Conservation (phyloP, 805 yeast species). For the Pichia cephalocereana region DNA sequence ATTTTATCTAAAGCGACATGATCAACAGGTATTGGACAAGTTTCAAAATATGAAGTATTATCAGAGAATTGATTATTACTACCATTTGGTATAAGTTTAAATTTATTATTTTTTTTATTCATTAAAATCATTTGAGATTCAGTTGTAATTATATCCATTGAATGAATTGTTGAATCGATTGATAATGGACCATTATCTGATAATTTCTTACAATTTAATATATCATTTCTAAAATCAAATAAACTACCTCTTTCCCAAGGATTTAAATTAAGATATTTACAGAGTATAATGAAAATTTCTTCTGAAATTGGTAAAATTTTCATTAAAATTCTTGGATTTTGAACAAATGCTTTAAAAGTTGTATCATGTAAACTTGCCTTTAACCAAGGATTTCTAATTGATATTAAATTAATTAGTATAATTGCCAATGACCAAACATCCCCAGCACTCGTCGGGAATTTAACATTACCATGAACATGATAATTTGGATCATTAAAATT, state of each 20-base stretch:
- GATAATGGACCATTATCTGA: slow-evolving; percentile 28
- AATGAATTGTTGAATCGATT: slow-evolving; percentile 18
- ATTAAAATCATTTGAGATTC: slow-evolving; percentile 15
- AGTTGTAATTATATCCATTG: slow-evolving; percentile 20
- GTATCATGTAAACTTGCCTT: slow-evolving; percentile 60
- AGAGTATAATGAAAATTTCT: slow-evolving; percentile 47
- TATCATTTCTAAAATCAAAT: slow-evolving; percentile 30
- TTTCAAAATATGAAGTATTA: slow-evolving; percentile 11
- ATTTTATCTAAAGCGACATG: slow-evolving; percentile 24
- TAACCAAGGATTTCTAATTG: slow-evolving; percentile 88
- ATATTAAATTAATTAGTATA: slow-evolving; percentile 67
- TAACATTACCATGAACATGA: slow-evolving; percentile 22
- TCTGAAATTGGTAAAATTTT: slow-evolving; percentile 66
- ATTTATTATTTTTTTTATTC: neutral
- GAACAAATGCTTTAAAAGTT: slow-evolving; percentile 56
- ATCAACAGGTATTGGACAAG: slow-evolving; percentile 28
- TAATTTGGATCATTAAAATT: slow-evolving; percentile 3
- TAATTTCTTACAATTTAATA: slow-evolving; percentile 23
- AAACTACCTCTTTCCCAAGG: slow-evolving; percentile 41
- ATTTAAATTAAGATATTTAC: slow-evolving; percentile 33
- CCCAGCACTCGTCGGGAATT: slow-evolving; percentile 61
- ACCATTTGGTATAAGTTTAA: neutral
- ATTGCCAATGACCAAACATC: slow-evolving; percentile 87
- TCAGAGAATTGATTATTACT: neutral
- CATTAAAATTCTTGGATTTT: slow-evolving; percentile 44